These are phyloP conservation scores for Nepenthes alata DNA, from an alignment of 179 eudicot species.

Conservation along the genomic window DNA sequence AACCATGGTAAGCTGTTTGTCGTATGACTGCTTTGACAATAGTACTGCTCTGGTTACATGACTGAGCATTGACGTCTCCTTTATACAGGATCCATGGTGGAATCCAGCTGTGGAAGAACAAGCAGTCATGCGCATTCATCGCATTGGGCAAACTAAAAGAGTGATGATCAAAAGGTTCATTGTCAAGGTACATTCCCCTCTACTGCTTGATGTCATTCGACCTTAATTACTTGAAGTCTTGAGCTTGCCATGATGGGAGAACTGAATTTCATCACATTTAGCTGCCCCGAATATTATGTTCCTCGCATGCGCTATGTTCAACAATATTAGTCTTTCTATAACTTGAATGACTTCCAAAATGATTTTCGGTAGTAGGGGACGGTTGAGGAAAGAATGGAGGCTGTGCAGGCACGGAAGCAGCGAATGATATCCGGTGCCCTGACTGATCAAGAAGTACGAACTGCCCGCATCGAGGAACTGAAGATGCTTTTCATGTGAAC, in stretches of 20 bases:
- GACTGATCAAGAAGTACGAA: conserved; percentile 92
- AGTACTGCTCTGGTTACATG: too few relatives aligned
- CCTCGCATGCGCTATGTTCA: neutral
- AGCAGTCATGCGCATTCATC: conserved; percentile 99
- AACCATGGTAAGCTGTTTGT: too few relatives aligned
- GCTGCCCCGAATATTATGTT: neutral
- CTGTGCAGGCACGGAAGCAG: conserved; percentile 94
- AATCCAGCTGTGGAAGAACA: conserved; percentile 99
- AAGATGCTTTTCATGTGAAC: conserved; percentile 76
- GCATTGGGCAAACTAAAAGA: conserved; percentile 85
- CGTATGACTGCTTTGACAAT: too few relatives aligned
- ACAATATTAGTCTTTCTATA: too few relatives aligned
- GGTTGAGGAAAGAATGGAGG: conserved; percentile 97
- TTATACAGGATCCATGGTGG: conserved; percentile 98
- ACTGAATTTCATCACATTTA: neutral
- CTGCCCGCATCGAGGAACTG: conserved; percentile 83
- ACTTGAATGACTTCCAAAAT: neutral
- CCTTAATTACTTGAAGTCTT: too few relatives aligned
- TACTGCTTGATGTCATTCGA: too few relatives aligned
- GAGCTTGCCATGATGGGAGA: too few relatives aligned
- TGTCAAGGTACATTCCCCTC: conserved; percentile 51
- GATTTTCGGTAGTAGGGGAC: conserved; percentile 49
- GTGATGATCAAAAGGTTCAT: conserved; percentile 83
- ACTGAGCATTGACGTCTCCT: conserved; percentile 1
- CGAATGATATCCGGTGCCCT: conserved; percentile 92